Conservation (phyloP, 2,329 filamentous ascomycete genomes). For the Lomentospora prolificans region DNA sequence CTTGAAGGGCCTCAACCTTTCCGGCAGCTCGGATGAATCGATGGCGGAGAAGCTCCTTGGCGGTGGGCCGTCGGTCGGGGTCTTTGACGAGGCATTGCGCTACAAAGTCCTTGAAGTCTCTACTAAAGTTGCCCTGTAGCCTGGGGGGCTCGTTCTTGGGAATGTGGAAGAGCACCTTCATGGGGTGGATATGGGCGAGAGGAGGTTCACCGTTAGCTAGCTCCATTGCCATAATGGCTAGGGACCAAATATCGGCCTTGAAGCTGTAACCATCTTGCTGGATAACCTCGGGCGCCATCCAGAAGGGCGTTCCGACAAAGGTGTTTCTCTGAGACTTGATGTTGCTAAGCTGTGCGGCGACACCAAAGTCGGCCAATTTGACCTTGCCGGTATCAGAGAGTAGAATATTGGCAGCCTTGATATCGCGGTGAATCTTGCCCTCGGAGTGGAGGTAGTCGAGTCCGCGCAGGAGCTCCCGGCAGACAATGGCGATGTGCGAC, state of each 20-base stretch:
- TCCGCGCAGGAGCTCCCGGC: slow-evolving; percentile 79
- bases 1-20: slow-evolving; percentile 78
- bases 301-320: slow-evolving; percentile 94
- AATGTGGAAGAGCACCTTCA: slow-evolving; percentile 89
- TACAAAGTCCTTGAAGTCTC: slow-evolving; percentile 90
- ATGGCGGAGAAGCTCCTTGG: slow-evolving; percentile 79
- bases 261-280: slow-evolving; percentile 76
- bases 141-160: slow-evolving; percentile 79
- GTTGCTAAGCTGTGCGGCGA: slow-evolving; percentile 91
- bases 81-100: slow-evolving; percentile 87
- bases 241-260: slow-evolving; percentile 88
- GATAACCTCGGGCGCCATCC: slow-evolving; percentile 95
- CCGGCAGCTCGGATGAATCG: slow-evolving; percentile 81
- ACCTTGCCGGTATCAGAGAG: slow-evolving; percentile 84
- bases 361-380: slow-evolving; percentile 94
- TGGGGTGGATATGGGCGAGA: slow-evolving; percentile 74
- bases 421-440: slow-evolving; percentile 92
- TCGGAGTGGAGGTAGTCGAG: slow-evolving; percentile 89
- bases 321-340: slow-evolving; percentile 97
- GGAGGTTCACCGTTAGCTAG: slow-evolving; percentile 85
- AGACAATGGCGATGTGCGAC: slow-evolving; percentile 86
- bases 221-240: slow-evolving; percentile 87
- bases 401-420: slow-evolving; percentile 94
- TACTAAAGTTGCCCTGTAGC: slow-evolving; percentile 77
- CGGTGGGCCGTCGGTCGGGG: slow-evolving; percentile 71